Evolutionary conservation across 2,329 filamentous ascomycete species (phyloP).

Genomic region (Dactylellina haptotyla): DNA sequence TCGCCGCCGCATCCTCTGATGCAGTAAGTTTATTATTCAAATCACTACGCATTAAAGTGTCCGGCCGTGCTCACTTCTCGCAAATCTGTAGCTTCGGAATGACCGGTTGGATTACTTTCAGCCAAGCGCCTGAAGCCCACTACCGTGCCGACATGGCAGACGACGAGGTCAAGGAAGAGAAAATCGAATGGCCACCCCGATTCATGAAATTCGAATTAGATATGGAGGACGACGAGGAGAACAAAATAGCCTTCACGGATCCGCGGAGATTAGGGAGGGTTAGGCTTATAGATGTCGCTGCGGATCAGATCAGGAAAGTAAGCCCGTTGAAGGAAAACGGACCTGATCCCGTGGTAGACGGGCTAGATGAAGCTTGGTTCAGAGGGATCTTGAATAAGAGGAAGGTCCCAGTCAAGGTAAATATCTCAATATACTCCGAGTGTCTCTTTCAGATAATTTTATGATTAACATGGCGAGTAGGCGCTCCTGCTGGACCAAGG

Average conservation of each 20-base stretch:
- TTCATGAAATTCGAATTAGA: constrained; percentile 78
- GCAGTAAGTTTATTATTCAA: constrained; percentile 74
- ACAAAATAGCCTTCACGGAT: constrained; percentile 80
- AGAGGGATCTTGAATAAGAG: constrained; percentile 75
- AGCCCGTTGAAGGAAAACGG: constrained; percentile 90
- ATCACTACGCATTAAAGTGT: constrained; percentile 49
- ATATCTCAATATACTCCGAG: background rate
- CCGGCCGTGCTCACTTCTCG: constrained; percentile 28
- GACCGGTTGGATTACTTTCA: constrained; percentile 86
- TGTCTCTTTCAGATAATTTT: background rate
- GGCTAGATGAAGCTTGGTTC: constrained; percentile 81
- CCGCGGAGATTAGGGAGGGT: constrained; percentile 80
- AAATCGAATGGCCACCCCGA: constrained; percentile 79
- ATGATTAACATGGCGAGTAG: background rate
- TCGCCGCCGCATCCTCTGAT: constrained; percentile 85
- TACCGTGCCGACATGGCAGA: constrained; percentile 72
- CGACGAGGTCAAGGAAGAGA: constrained; percentile 12
- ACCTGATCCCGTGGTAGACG: constrained; percentile 88
- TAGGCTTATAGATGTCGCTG: constrained; percentile 79
- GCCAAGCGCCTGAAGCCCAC: constrained; percentile 78
- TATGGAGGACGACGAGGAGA: constrained; percentile 62
- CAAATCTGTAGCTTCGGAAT: constrained; percentile 54
- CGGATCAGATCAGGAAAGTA: constrained; percentile 77
- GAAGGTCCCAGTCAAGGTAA: constrained; percentile 80
- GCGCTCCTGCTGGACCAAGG: constrained; percentile 87